Evolutionary conservation across 73 alveolate genomes (phyloP).

Genomic region (Tetrahymena elliotti): DNA sequence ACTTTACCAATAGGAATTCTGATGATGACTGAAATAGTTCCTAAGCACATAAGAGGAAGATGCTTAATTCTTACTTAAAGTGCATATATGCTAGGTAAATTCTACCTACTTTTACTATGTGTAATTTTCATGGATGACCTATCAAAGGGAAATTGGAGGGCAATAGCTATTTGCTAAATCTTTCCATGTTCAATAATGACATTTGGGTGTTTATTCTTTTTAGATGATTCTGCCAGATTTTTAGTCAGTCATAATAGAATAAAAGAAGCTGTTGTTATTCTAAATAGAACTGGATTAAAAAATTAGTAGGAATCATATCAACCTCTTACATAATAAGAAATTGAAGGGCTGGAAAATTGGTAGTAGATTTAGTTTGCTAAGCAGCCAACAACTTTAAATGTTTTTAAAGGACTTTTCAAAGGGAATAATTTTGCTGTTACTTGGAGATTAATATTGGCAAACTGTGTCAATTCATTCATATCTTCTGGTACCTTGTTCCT

Average conservation of each 20-base stretch:
- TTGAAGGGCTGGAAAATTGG: not conserved
- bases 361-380: not conserved
- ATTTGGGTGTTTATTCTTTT: not conserved
- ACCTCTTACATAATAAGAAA: not conserved
- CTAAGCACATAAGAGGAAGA: constrained; percentile 24
- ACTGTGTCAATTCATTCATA: not conserved
- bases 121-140: constrained; percentile 8
- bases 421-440: constrained; percentile 13
- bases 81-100: constrained; percentile 13
- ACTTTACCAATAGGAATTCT: constrained; percentile 10
- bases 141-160: constrained; percentile 37
- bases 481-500: constrained; percentile 9
- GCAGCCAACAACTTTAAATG: not conserved
- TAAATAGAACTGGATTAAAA: constrained; percentile 10
- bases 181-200: constrained; percentile 19
- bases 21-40: constrained; percentile 24
- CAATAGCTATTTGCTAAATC: constrained; percentile 10
- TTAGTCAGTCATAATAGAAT: constrained; percentile 2
- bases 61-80: constrained; percentile 1
- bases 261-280: constrained; percentile 9
- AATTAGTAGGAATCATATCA: not conserved
- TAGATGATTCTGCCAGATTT: constrained; percentile 30
- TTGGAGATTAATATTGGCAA: constrained; percentile 21
- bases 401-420: constrained; percentile 12
- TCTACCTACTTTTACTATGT: constrained; percentile 16